Conservation (phyloP, 768 basidiomycete genomes). For the Pulveroboletus sp. region DNA sequence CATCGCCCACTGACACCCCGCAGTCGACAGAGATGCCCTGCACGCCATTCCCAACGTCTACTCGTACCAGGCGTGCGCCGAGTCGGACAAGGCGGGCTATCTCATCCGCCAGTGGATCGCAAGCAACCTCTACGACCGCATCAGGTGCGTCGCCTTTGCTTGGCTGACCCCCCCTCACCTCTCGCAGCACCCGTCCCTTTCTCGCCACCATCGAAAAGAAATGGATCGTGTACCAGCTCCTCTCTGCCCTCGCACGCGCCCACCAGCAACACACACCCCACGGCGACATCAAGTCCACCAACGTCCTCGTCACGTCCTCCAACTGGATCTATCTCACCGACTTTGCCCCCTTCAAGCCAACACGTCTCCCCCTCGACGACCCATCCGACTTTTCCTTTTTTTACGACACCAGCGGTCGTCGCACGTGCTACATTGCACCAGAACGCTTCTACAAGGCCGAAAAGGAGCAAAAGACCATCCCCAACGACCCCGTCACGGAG, state of each 20-base stretch:
- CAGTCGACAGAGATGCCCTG: conserved; percentile 85
- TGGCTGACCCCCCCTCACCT: not conserved
- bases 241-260: conserved; percentile 81
- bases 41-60: conserved; percentile 85
- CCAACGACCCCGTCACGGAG: conserved; percentile 83
- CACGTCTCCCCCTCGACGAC: conserved; percentile 91
- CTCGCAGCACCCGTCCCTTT: conserved; percentile 87
- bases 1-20: not conserved
- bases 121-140: conserved; percentile 93
- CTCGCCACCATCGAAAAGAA: conserved; percentile 90
- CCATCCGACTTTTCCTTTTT: conserved; percentile 97
- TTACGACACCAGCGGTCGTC: conserved; percentile 91
- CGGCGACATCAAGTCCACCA: conserved; percentile 97
- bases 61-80: conserved; percentile 84
- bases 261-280: conserved; percentile 88
- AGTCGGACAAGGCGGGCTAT: conserved; percentile 96
- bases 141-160: conserved; percentile 72
- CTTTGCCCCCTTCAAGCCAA: conserved; percentile 94
- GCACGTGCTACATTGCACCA: conserved; percentile 95
- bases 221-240: conserved; percentile 94
- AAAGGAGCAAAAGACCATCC: conserved; percentile 56
- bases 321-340: conserved; percentile 95
- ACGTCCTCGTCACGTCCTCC: conserved; percentile 94
- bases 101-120: conserved; percentile 93
- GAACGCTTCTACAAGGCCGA: conserved; percentile 96